These are phyloP conservation scores for Lactarius hatsudake DNA, from an alignment of 768 basidiomycete genomes.

Conservation along the genomic window DNA sequence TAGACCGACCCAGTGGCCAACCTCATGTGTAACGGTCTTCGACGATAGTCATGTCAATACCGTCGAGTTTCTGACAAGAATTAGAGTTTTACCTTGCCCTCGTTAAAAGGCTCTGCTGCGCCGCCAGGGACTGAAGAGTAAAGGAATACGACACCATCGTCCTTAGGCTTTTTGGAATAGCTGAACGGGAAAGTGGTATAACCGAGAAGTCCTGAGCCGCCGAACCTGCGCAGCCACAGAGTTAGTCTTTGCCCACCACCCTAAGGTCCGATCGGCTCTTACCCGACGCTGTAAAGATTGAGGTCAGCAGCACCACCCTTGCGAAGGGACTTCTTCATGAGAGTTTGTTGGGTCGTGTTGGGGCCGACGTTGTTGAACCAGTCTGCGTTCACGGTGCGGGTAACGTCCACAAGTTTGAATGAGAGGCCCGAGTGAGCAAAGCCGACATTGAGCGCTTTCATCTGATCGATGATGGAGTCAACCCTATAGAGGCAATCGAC, in stretches of 20 bases:
- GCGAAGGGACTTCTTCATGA: slow-evolving; percentile 49
- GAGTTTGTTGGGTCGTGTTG: slow-evolving; percentile 36
- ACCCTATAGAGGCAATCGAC: slow-evolving; percentile 20
- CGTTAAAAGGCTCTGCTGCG: slow-evolving; percentile 40
- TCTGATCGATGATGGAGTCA: slow-evolving; percentile 43
- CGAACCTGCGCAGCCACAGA: slow-evolving; percentile 34
- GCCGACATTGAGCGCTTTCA: slow-evolving; percentile 42
- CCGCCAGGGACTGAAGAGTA: slow-evolving; percentile 42
- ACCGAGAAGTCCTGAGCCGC: slow-evolving; percentile 46
- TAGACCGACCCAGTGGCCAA: slow-evolving; percentile 60
- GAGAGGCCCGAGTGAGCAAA: slow-evolving; percentile 40
- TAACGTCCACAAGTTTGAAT: slow-evolving; percentile 43
- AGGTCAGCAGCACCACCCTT: slow-evolving; percentile 41
- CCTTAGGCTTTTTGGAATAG: slow-evolving; percentile 37
- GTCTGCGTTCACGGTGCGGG: slow-evolving; percentile 42
- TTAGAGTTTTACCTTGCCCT: slow-evolving; percentile 19
- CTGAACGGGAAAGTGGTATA: slow-evolving; percentile 52
- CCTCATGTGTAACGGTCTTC: slow-evolving; percentile 53
- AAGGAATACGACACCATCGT: slow-evolving; percentile 48
- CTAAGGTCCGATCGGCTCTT: slow-evolving; percentile 21
- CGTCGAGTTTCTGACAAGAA: neutral
- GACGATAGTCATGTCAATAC: neutral
- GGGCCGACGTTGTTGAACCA: slow-evolving; percentile 50
- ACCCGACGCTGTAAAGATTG: slow-evolving; percentile 54
- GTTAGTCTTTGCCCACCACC: neutral